A percentile compares a stretch with the other conserved stretches of the same genome.
Evolutionary conservation across 192 early-diverging fungal genomes (phyloP).

Genomic region (Phlyctochytrium bullatum): DNA sequence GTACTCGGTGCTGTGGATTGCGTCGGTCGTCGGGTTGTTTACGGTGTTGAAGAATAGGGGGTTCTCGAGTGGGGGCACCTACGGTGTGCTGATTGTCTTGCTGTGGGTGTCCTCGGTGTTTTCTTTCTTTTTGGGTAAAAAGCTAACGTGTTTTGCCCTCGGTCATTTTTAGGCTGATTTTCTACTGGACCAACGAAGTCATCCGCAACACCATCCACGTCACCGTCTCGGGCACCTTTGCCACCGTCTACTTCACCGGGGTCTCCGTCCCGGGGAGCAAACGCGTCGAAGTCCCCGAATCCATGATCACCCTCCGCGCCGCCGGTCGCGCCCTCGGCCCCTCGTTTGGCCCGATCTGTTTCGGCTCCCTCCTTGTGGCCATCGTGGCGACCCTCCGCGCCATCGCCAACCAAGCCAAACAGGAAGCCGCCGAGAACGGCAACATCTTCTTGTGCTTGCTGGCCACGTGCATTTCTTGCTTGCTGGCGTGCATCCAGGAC

Average conservation of each 20-base stretch:
- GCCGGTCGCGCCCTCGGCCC: constrained; percentile 74
- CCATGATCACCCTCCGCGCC: constrained; percentile 62
- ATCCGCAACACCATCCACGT: constrained; percentile 71
- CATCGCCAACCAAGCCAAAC: constrained; percentile 51
- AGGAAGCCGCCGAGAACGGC: constrained; percentile 40
- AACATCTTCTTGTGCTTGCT: constrained; percentile 55
- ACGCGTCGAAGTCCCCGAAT: constrained; percentile 49
- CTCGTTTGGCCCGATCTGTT: constrained; percentile 81
- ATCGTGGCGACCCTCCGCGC: constrained; percentile 67
- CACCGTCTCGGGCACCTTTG: constrained; percentile 74
- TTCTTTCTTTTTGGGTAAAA: constrained; percentile 1
- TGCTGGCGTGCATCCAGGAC: constrained; percentile 73
- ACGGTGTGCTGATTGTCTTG: constrained; percentile 16
- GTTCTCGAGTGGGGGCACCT: constrained; percentile 26
- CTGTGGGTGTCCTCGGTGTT: background rate
- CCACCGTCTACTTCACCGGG: constrained; percentile 76
- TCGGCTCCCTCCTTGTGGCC: constrained; percentile 63
- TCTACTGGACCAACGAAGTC: constrained; percentile 72
- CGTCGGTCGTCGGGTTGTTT: constrained; percentile 69
- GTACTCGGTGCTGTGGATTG: constrained; percentile 64
- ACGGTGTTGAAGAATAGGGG: constrained; percentile 48
- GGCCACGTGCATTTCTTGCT: constrained; percentile 71
- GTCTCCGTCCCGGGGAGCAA: constrained; percentile 42
- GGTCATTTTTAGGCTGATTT: constrained; percentile 37
- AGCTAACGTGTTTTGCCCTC: background rate